Evolutionary conservation across 108 stramenopile genomes (phyloP), one percentile per base, ranked within the genome.

Genomic region (Nitzschia palea): DNA sequence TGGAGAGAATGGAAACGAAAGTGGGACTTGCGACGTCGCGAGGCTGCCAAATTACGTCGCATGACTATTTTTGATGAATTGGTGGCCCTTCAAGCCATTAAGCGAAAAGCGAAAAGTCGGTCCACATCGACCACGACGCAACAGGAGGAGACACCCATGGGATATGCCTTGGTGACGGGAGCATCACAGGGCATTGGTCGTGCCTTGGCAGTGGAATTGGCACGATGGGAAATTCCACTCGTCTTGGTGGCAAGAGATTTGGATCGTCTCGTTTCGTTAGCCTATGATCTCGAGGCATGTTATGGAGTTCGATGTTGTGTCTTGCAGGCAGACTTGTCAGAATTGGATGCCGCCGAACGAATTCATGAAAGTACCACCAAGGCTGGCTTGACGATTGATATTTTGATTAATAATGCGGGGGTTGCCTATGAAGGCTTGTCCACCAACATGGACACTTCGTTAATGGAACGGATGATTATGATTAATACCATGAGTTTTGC

Each of bases 331-430:
- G 92, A 94, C 60, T 67, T 94, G 55, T 72, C 89, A 0, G 34
- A 83, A 27, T 69, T 76, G 30, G 74, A 84, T 63, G 78, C 79
- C 17, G 89, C 89, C 3, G 76, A 78, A 44, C 54, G 63, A 23
- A 84, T 94, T 43, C 72, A 90, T 70, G 60, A 83, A 26, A 76
- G 87, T 3, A 94, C 92, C 20, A 75, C 45, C 0, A 52, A 79
- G 17, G 87, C 87, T 27, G 89, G 87, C 2, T 62, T 94, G 22
- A 34, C 67, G 2, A 85, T 94, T 27, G 92, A 94, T 42, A 87
- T 94, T 37, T 69, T 93, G 14, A 73, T 90, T 67, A 94, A 90
- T 63, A 94, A 94, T 70, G 92, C 92, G 0, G 92, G 92, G 9
- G 63, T 90, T 35, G 84, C 79, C 37, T 67, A 68, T 9, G 77